Conservation (phyloP, 2,329 filamentous ascomycete species). For the Davidsoniella australis region DNA sequence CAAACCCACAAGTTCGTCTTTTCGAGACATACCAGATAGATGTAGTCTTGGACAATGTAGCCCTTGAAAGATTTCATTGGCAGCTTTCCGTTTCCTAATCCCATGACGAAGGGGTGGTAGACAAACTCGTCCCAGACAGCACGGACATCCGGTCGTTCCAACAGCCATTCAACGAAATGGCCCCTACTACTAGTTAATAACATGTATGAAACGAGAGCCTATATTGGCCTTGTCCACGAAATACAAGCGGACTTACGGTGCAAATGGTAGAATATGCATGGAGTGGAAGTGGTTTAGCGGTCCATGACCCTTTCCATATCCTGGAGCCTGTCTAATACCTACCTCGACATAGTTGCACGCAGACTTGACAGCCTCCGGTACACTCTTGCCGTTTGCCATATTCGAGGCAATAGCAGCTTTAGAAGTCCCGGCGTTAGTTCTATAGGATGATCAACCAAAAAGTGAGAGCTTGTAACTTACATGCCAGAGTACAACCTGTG, state of each 20-base stretch:
- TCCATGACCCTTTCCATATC: slow-evolving; percentile 49
- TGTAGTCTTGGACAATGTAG: slow-evolving; percentile 83
- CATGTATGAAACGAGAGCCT: slow-evolving; percentile 1
- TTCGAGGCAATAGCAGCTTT: slow-evolving; percentile 60
- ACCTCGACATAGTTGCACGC: slow-evolving; percentile 56
- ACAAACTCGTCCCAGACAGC: slow-evolving; percentile 59
- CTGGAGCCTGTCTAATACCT: slow-evolving; percentile 47
- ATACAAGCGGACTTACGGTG: slow-evolving; percentile 30
- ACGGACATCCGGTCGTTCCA: slow-evolving; percentile 58
- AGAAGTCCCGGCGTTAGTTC: background rate
- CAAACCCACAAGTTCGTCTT: background rate
- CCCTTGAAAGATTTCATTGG: slow-evolving; percentile 65
- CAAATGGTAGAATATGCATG: slow-evolving; percentile 47
- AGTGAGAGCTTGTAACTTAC: slow-evolving; percentile 28
- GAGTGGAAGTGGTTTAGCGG: slow-evolving; percentile 70
- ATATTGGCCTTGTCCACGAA: background rate
- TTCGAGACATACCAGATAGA: slow-evolving; percentile 52
- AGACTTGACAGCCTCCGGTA: slow-evolving; percentile 44
- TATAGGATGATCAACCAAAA: background rate
- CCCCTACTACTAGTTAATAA: slow-evolving; percentile 29
- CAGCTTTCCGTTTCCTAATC: slow-evolving; percentile 58
- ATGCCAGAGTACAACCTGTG: slow-evolving; percentile 85
- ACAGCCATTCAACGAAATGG: slow-evolving; percentile 67
- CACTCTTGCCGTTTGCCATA: slow-evolving; percentile 39
- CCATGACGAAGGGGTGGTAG: slow-evolving; percentile 66